Evolutionary conservation across 805 yeast genomes (phyloP), one percentile per base, ranked within the genome.

Genomic region (Pichia ethanolica): DNA sequence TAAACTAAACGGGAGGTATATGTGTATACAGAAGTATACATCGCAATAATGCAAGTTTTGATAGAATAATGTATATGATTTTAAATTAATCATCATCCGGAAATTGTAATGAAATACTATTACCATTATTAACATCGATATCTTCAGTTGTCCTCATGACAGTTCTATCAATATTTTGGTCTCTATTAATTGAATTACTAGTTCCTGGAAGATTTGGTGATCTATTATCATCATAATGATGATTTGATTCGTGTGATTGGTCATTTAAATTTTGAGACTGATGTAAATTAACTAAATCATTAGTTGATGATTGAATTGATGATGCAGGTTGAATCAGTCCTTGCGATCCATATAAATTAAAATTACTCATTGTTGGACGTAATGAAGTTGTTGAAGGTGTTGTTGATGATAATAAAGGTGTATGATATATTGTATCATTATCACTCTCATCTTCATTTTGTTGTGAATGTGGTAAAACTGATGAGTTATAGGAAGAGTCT

Each of bases 391-490:
- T 38, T 28, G 54, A 44, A 20, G 46, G 45, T 7, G 44, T 39
- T 5, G 65, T 39, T 6, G 65, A 55, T 14, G 56, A 28, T 10
- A 56, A 33, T 20, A 59, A 55, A 1, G 66, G 66, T 6, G 66
- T 61, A 43, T 61, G 64, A 45, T 60, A 61, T 1, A 56, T 41
- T 1, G 63, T 51, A 13, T 60, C 64, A 8, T 42, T 39, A 33
- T 59, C 64, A 8, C 59, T 52, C 12, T 55, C 63, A 4, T 46
- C 51, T 6, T 42, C 49, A n/a, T 20, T 7, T 8, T 12, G 20
- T 20, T 20, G 41, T 28, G 33, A 26, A 8, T 5, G 30, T 11
- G 27, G 11, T 27, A 30, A 25, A 7, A 26, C n/a, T 5, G 43
- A 39, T 7, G 42, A 39, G 11, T 10, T 39, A 25, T 39, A 39